Percentiles rank a stretch among this genome's conserved stretches.
Evolutionary conservation across 2,329 filamentous ascomycete genomes (phyloP).

Genomic region (Venturia carpophila): DNA sequence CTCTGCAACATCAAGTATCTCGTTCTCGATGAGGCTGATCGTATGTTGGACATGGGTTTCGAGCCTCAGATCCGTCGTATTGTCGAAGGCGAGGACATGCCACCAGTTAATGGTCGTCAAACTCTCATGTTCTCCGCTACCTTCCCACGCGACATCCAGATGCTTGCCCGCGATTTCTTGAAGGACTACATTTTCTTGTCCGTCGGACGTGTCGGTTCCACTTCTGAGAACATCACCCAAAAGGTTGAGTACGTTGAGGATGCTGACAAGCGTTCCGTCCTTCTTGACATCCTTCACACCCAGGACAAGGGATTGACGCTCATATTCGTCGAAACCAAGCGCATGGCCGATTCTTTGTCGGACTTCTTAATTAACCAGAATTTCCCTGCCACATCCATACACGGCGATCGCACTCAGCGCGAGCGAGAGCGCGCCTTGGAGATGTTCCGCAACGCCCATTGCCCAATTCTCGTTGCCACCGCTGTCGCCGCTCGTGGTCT

Average conservation of each 20-base stretch:
- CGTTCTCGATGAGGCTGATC: constrained; percentile 97
- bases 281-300: constrained; percentile 94
- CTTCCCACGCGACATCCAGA: constrained; percentile 98
- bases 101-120: constrained; percentile 70
- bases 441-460: constrained; percentile 93
- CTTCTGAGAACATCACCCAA: constrained; percentile 99
- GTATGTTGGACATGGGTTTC: constrained; percentile 99
- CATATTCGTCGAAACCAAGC: constrained; percentile 99
- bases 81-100: constrained; percentile 98
- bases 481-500: constrained; percentile 84
- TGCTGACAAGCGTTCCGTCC: constrained; percentile 91
- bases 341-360: constrained; percentile 95
- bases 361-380: constrained; percentile 98
- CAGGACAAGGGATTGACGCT: constrained; percentile 82
- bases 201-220: constrained; percentile 95
- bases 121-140: constrained; percentile 99
- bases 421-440: constrained; percentile 97
- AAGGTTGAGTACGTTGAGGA: constrained; percentile 98
- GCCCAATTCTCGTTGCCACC: constrained; percentile 93
- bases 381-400: constrained; percentile 96
- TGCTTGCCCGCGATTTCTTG: constrained; percentile 96
- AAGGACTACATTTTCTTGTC: constrained; percentile 99
- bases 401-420: constrained; percentile 96
- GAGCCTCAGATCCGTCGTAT: constrained; percentile 99
- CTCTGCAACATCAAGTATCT: constrained; percentile 99